A percentile compares a stretch with the other conserved stretches of the same genome.
Conservation (phyloP, 225 moss, liverwort and hornwort species). For the Climacium dendroides region DNA sequence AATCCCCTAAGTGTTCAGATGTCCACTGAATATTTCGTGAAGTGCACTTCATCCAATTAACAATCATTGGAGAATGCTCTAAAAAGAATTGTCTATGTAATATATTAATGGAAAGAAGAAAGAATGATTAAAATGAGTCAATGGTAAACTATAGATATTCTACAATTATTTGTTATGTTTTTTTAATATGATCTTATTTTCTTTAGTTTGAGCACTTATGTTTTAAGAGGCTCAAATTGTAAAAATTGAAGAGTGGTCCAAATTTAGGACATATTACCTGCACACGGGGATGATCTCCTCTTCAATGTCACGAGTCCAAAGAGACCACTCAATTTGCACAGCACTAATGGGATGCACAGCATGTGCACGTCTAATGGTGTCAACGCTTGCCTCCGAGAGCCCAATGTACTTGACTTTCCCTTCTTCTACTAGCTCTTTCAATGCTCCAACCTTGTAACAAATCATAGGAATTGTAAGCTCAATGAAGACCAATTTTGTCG, state of each 20-base stretch:
- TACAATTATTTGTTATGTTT: not conserved
- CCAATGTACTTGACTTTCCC: conserved; percentile 9
- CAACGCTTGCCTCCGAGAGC: not conserved
- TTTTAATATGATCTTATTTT: not conserved
- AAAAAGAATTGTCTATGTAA: too few relatives aligned
- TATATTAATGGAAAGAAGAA: not conserved
- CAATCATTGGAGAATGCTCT: not conserved
- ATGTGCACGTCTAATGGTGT: not conserved
- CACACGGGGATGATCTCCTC: not conserved
- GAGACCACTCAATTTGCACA: conserved; percentile 5
- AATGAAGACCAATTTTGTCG: not conserved
- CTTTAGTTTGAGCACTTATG: not conserved
- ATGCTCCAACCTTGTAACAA: not conserved
- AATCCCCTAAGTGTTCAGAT: not conserved
- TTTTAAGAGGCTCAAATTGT: not conserved
- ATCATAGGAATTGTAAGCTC: not conserved
- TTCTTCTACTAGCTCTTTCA: conserved; percentile 7
- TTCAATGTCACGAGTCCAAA: conserved; percentile 2
- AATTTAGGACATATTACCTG: not conserved
- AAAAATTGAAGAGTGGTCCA: not conserved
- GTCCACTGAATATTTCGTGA: too few relatives aligned
- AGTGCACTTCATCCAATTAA: not conserved
- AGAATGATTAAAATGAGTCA: too few relatives aligned
- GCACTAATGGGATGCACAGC: conserved; percentile 3
- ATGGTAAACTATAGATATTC: not conserved